Base-by-base conservation (phyloP, 192 early-diverging fungal genomes). In the Entrophospora sp. region DNA sequence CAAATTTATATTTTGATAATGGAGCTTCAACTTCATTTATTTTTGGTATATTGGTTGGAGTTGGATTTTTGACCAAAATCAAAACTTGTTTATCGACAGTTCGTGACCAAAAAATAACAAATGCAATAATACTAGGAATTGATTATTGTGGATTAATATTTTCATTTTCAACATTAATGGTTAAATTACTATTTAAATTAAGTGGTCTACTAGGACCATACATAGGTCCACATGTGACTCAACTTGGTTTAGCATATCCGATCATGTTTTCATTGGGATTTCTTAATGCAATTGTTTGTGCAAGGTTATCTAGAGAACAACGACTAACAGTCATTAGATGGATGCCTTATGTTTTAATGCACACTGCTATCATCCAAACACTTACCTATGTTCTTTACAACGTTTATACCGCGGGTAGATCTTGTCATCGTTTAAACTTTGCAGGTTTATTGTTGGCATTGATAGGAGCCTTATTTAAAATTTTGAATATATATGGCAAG, bases 181-280 rank as follows among this genome's bases (percentile, higher is more conserved):
- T 72, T 0, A 65, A 68, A 18, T 61, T 71, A 38, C 53, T 84
- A 72, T 83, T 84, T 66, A 67, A 69, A 43, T 75, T 71, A 37
- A 84, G 83, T 5, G 75, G 71, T 3, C n/a, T 70, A 37, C 68
- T 83, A 55, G 84, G 86, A 10, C 84, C 86, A 5, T 61, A 73
- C 65, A 74, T 77, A 71, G 86, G 86, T 0, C 79, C 86, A 30
- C 74, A 81, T 13, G 14, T 82, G 51, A 82, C 80, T 10, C 84
- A 88, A 22, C 46, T 80, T 35, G 35, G 69, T 28, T 64, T 88
- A 2, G 71, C 79, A 20, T 81, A 80, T 59, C 81, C 83, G 4
- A 77, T 79, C 20, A 69, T 80, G 35, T 62, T 75, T 6, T 64
- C 74, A 2, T 59, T 79, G 20, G 86, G 80, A 9, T 79, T 83